Percentiles rank a stretch among this genome's conserved stretches.
phyloP scores from a whole-genome alignment of 192 early-diverging fungal species.

The Coemansia sp. region DNA sequence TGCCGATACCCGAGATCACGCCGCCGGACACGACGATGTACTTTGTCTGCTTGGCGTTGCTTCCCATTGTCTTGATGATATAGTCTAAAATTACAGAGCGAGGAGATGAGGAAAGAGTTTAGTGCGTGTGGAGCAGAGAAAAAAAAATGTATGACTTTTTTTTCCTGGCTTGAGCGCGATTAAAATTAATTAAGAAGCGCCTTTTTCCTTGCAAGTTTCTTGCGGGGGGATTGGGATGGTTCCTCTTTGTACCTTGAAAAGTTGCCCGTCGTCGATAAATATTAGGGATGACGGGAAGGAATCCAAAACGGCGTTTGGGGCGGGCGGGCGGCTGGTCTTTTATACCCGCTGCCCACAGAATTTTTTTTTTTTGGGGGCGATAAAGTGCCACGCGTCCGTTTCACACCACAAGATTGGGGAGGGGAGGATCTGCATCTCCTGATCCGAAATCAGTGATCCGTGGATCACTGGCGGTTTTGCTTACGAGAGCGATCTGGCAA shows the following conservation, averaged over 20 bases:
- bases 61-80: conserved; percentile 19
- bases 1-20: conserved; percentile 99
- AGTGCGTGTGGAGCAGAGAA: conserved; percentile 1
- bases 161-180: background rate
- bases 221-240: too few relatives aligned
- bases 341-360: conserved; percentile 23
- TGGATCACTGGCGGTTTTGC: too few relatives aligned
- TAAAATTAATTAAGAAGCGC: too few relatives aligned
- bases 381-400: too few relatives aligned
- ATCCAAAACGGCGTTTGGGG: background rate
- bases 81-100: background rate
- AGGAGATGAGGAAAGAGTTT: conserved; percentile 1
- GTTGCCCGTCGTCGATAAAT: conserved; percentile 36
- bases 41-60: conserved; percentile 66
- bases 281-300: conserved; percentile 53
- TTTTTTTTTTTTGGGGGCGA: background rate
- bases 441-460: too few relatives aligned
- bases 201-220: too few relatives aligned
- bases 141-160: background rate
- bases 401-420: too few relatives aligned
- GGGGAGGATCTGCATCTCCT: background rate
- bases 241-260: conserved; percentile 4
- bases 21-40: conserved; percentile 98
- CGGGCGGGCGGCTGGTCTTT: conserved; percentile 12
- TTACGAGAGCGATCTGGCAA: background rate